Evolutionary conservation across 176 grass and related monocot genomes (phyloP), one percentile per base, ranked within the genome.

Genomic region (Avena insularis): DNA sequence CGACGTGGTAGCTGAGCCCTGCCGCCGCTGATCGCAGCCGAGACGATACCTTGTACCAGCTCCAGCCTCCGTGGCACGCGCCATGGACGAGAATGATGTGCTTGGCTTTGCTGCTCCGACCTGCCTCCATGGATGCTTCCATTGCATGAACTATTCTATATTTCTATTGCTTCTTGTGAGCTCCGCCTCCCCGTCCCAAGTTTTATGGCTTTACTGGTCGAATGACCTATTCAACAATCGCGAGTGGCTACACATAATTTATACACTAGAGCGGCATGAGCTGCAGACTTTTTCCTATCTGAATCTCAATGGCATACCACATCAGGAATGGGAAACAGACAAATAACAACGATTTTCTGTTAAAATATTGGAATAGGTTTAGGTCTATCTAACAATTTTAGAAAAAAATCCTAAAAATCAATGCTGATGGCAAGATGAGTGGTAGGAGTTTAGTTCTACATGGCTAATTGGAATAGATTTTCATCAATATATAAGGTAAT

Each of bases 1-100:
- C 89, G 47, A 98, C 91, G 59, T 25, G 90, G 69, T 88, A 87
- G 29, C 90, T 84, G 20, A 54, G 48, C 48, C 23, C 73, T 10
- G 48, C 21, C 47, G 46, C 72, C 21, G 88, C 93, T 9, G 90
- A 85, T 17, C 83, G 83, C 16, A 98, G 93, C 60, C 46, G 40
- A 3, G 90, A 10, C 12, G 82, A 69, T 40, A 94, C 88, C 86
- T 98, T 98, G 90, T 94, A 91, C 90, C 92, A 98, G 38, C 81
- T 79, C 96, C 96, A 98, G 62, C 88, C 96, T 47, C 96, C 96
- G 8, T 88, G 82, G 67, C 88, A 86, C 11, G 87, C 86, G 77
- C 93, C 95, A 78, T 98, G 95, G 69, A 98, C 93, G 10, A 98
- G 93, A 17, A 92, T 78, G 8, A 98, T 82, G 84, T 82, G 93